Conservation (phyloP, 2,329 filamentous ascomycete genomes). For the Sporothrix brasiliensis region DNA sequence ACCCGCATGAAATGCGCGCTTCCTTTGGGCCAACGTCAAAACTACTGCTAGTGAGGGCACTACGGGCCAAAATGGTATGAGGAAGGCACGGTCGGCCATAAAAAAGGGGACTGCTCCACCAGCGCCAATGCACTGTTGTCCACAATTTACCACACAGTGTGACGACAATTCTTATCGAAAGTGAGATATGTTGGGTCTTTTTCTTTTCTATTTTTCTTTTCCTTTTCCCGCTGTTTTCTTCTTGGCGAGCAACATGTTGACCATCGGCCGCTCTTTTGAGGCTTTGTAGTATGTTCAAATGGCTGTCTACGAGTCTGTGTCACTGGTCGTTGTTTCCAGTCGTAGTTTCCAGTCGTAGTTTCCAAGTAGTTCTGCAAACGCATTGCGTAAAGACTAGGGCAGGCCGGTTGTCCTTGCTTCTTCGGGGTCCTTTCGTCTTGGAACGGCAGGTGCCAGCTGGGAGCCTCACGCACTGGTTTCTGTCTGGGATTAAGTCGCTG, state of each 20-base stretch:
- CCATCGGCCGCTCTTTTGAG: neutral
- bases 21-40: conserved; percentile 28
- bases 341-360: no score
- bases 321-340: conserved; percentile 8
- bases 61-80: conserved; percentile 16
- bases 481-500: neutral
- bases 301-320: neutral
- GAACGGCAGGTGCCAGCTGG: conserved; percentile 10
- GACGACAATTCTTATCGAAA: neutral
- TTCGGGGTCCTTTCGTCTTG: conserved; percentile 20
- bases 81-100: neutral
- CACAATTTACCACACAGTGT: conserved; percentile 18
- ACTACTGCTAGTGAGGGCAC: conserved; percentile 27
- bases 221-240: no score
- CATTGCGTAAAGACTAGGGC: neutral
- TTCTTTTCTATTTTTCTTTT: neutral
- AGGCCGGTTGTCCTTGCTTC: conserved; percentile 21
- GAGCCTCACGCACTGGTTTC: neutral
- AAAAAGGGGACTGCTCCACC: neutral
- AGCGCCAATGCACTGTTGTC: conserved; percentile 1
- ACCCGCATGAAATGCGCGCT: conserved; percentile 21
- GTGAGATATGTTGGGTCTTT: neutral
- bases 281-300: neutral
- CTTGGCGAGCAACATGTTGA: no score
- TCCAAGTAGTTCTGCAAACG: neutral